Evolutionary conservation across 2,329 filamentous ascomycete species (phyloP), one percentile per base, ranked within the genome.

Genomic region (Aspergillus calidoustus): DNA sequence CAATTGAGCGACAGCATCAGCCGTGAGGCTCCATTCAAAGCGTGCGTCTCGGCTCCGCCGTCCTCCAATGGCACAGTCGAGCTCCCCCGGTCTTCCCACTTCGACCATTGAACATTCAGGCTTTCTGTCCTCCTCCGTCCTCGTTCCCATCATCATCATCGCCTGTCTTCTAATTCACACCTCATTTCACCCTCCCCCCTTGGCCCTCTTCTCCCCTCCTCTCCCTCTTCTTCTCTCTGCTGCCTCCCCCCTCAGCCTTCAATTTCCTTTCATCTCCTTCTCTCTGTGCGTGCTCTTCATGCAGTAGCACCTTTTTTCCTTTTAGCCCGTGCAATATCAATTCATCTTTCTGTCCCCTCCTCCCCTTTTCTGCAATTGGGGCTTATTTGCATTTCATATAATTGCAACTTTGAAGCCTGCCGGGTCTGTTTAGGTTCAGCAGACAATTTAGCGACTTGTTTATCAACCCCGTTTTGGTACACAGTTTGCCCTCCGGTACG

Each of bases 91-190:
- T n/a, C 34, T 54, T 56, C 60, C 51, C 49, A 38, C 62, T 63
- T 58, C 63, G 55, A 56, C 61, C 60, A 66, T 59, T 67, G 55
- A 56, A 58, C 60, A 66, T 59, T 67, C 65, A 56, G 63, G 49
- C 60, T 62, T 59, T 65, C 63, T 67, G 66, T 67, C 66, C 66
- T 62, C 48, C 44, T 60, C 54, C 49, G 43, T 51, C 41, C 58
- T 59, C 49, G 38, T 41, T 54, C 57, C 48, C 59, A 59, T 59
- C 57, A 57, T 52, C 59, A 54, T 59, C 49, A 8, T 50, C 52
- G 41, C 28, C 53, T 63, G 60, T 63, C 63, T 63, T 58, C 61
- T 17, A 43, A 43, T 57, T 51, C 47, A 57, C 55, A 46, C 31
- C 38, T 57, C 55, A 31, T 44, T 25, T 23, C 53, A 46, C 43